phyloP scores from a whole-genome alignment of 2,329 filamentous ascomycete genomes.

The Macrophomina tecta region DNA sequence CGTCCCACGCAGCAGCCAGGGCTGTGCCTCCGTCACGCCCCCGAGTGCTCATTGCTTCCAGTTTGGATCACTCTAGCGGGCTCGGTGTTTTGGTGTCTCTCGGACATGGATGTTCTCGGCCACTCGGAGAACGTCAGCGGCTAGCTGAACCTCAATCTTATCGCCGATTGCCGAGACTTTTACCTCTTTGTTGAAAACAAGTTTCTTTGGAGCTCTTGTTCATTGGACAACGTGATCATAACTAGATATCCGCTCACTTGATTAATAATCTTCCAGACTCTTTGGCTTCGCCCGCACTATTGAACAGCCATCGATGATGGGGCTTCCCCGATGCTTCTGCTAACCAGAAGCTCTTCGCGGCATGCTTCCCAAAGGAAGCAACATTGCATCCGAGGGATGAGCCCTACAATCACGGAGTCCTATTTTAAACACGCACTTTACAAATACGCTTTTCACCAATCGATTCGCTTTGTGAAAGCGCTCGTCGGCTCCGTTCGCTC shows the following conservation, averaged over 20 bases:
- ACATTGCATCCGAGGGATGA: not conserved
- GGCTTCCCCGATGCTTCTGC: not conserved
- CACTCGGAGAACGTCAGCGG: slow-evolving; percentile 3
- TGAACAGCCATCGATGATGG: not conserved
- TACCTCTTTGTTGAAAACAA: not conserved
- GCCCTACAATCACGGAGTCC: not conserved
- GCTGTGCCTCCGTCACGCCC: not conserved
- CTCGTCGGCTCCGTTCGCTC: not conserved
- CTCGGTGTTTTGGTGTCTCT: not conserved
- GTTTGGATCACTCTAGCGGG: not conserved
- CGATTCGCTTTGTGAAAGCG: not conserved
- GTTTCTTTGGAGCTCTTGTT: not conserved
- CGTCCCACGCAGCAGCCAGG: not conserved
- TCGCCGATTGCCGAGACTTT: not conserved
- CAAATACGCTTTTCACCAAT: not conserved
- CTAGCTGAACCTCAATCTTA: slow-evolving; percentile 15
- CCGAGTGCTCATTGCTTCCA: not conserved
- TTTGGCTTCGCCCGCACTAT: not conserved
- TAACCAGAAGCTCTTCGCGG: not conserved
- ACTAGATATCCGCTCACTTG: not conserved
- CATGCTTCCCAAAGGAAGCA: not conserved
- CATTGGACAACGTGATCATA: not conserved
- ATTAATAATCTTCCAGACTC: not conserved
- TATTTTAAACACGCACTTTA: no score
- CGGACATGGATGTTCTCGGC: not conserved